These are phyloP conservation scores for Hypomontagnella submonticulosa DNA, from an alignment of 495 filamentous ascomycete species.

Conservation along the genomic window DNA sequence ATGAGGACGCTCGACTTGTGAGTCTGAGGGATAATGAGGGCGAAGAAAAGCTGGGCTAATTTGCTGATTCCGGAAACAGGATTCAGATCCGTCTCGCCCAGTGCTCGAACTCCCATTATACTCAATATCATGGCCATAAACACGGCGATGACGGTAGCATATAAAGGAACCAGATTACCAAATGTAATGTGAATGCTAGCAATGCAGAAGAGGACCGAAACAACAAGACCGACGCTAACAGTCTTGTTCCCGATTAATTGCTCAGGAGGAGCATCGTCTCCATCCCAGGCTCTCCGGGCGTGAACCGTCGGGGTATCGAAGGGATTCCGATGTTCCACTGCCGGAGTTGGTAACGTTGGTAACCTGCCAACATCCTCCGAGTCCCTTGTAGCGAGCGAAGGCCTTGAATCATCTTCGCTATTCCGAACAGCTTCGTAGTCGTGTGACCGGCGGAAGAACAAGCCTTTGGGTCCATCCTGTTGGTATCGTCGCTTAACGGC, in stretches of 20 bases:
- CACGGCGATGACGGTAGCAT: slow-evolving; percentile 84
- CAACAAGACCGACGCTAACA: slow-evolving; percentile 76
- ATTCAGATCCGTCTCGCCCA: slow-evolving; percentile 97
- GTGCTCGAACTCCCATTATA: slow-evolving; percentile 93
- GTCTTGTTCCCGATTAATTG: slow-evolving; percentile 80
- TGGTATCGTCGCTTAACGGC: slow-evolving; percentile 30
- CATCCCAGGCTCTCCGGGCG: slow-evolving; percentile 49
- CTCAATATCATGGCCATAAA: slow-evolving; percentile 87
- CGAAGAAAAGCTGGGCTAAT: slow-evolving; percentile 93
- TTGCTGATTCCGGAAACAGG: slow-evolving; percentile 97
- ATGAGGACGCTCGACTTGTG: slow-evolving; percentile 85
- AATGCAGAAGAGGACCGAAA: slow-evolving; percentile 84
- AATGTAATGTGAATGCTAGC: slow-evolving; percentile 83
- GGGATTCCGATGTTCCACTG: slow-evolving; percentile 42
- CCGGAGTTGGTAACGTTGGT: slow-evolving; percentile 33
- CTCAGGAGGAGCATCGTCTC: slow-evolving; percentile 81
- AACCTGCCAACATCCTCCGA: slow-evolving; percentile 27
- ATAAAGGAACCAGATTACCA: slow-evolving; percentile 71
- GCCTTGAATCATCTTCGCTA: slow-evolving; percentile 39
- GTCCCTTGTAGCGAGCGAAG: slow-evolving; percentile 12
- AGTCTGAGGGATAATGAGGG: slow-evolving; percentile 79
- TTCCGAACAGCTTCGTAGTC: slow-evolving; percentile 32
- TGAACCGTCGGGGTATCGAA: slow-evolving; percentile 12
- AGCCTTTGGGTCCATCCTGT: slow-evolving; percentile 27
- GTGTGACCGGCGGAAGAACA: slow-evolving; percentile 29